A percentile compares a stretch with the other conserved stretches of the same genome.
Conservation (phyloP, 2,329 filamentous ascomycete species). For the Diaporthe batatas region DNA sequence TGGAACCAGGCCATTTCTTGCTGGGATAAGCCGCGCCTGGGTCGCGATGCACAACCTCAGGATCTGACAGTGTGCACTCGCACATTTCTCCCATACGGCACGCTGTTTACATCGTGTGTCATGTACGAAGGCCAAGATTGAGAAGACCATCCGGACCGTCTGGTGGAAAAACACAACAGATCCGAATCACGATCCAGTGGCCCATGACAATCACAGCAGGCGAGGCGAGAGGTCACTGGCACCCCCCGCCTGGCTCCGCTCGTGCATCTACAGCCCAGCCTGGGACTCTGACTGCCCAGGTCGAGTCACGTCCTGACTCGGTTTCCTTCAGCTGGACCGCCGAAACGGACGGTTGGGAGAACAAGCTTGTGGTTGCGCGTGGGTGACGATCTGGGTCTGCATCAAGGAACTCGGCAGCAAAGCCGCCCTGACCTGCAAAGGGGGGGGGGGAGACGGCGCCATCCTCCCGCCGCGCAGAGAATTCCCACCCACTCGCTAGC, state of each 20-base stretch:
- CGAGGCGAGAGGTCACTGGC: background rate
- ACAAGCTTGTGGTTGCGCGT: background rate
- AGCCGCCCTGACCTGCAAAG: constrained; percentile 21
- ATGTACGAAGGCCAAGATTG: background rate
- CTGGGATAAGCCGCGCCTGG: background rate
- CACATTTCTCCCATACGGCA: no score
- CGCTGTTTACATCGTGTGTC: no score
- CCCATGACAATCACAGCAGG: background rate
- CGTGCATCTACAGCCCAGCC: background rate
- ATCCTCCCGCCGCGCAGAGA: constrained; percentile 20
- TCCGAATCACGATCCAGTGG: background rate
- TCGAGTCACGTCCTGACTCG: background rate
- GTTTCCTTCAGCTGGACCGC: background rate
- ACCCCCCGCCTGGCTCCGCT: background rate
- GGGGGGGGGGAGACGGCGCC: background rate
- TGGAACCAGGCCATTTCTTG: background rate
- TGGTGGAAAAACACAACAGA: background rate
- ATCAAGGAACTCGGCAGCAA: constrained; percentile 14
- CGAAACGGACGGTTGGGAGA: background rate
- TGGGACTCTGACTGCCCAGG: background rate
- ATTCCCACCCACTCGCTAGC: constrained; percentile 8
- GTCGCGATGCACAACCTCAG: background rate
- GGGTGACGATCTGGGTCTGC: constrained; percentile 22
- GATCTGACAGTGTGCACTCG: no score
- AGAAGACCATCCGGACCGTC: background rate